A percentile compares a stretch with the other conserved stretches of the same genome.
These are phyloP conservation scores for Bipolaris oryzae DNA, from an alignment of 2,329 filamentous ascomycete species.

Conservation along the genomic window DNA sequence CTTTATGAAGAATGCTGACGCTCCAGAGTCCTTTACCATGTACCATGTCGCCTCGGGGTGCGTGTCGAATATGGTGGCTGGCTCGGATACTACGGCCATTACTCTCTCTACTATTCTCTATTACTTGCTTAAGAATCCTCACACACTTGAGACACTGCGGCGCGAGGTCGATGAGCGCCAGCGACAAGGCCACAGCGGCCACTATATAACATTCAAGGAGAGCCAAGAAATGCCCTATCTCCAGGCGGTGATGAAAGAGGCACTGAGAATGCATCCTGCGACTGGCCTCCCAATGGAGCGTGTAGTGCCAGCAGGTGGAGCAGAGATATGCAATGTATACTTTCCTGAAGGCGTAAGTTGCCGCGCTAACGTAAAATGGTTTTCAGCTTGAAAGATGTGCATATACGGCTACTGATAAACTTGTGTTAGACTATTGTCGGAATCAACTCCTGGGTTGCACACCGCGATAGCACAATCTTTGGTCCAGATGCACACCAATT, in stretches of 20 bases:
- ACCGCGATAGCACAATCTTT: constrained; percentile 22
- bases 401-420: background rate
- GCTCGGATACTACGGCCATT: constrained; percentile 54
- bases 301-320: constrained; percentile 29
- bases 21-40: constrained; percentile 46
- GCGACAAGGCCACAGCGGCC: constrained; percentile 1
- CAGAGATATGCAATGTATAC: constrained; percentile 16
- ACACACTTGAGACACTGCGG: constrained; percentile 18
- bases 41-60: constrained; percentile 48
- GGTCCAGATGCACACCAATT: constrained; percentile 26
- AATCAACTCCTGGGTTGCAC: constrained; percentile 29
- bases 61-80: constrained; percentile 48
- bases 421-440: constrained; percentile 24
- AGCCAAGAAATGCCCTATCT: constrained; percentile 39
- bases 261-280: constrained; percentile 31
- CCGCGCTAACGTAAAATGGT: background rate
- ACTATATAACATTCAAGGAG: constrained; percentile 25
- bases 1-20: constrained; percentile 14
- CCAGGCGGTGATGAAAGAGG: constrained; percentile 38
- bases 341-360: constrained; percentile 26
- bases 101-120: constrained; percentile 38
- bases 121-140: constrained; percentile 25
- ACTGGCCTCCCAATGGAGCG: constrained; percentile 30
- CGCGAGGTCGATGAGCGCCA: constrained; percentile 19
- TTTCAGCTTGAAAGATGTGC: background rate